These are phyloP conservation scores for Micractinium conductrix DNA, from an alignment of 139 green algal genomes.

Conservation along the genomic window DNA sequence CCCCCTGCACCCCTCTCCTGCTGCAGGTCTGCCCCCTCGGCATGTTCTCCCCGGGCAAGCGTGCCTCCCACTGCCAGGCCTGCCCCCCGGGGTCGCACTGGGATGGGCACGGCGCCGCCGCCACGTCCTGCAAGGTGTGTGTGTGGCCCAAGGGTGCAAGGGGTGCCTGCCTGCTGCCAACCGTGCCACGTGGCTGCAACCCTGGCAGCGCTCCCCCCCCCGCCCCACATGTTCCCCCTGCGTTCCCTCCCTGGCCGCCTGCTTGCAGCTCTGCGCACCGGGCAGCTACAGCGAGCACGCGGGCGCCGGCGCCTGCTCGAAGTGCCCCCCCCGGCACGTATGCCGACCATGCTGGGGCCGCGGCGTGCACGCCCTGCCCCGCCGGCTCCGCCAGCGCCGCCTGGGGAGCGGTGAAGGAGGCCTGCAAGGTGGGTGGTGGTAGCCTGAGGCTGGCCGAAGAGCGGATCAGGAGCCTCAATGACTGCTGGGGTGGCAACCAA, in stretches of 20 bases:
- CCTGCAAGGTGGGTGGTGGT: background rate
- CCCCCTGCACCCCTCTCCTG: background rate
- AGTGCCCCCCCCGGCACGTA: background rate
- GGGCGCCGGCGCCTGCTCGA: background rate
- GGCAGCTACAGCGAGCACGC: background rate
- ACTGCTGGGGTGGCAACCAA: background rate
- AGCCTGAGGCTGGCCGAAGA: background rate
- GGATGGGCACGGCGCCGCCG: background rate
- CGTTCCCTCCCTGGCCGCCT: background rate
- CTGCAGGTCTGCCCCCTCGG: background rate
- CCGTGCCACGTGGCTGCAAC: background rate
- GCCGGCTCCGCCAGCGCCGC: background rate
- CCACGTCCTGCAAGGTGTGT: background rate
- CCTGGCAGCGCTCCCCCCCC: background rate
- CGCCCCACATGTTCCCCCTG: background rate
- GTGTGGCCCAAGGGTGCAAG: background rate
- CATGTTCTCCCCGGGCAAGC: background rate
- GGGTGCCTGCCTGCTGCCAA: background rate
- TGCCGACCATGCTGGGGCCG: background rate
- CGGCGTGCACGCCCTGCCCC: background rate
- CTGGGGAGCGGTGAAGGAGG: background rate
- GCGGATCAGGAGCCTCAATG: background rate
- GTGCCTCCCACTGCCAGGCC: background rate
- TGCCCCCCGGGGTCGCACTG: background rate
- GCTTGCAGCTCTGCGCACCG: background rate